These are phyloP conservation scores for Tephrocybe rancida DNA, from an alignment of 768 basidiomycete species.

Conservation along the genomic window DNA sequence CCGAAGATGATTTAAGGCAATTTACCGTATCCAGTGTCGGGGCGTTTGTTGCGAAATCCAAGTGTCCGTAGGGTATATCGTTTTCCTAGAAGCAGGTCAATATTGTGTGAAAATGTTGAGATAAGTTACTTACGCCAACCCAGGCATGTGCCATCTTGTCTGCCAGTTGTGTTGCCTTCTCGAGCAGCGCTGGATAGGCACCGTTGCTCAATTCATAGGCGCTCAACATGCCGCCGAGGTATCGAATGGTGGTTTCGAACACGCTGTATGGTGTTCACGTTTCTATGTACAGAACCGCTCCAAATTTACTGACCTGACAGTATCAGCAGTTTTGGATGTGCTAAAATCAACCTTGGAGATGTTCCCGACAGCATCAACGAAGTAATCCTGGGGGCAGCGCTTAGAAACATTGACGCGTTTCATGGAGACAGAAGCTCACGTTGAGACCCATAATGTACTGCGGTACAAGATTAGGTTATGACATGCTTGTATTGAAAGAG, in stretches of 20 bases:
- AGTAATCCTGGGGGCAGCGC: slow-evolving; percentile 34
- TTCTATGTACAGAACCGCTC: not conserved
- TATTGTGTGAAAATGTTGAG: not conserved
- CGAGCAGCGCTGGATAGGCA: slow-evolving; percentile 47
- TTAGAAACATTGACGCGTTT: not conserved
- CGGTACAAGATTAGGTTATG: not conserved
- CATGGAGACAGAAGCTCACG: slow-evolving; percentile 21
- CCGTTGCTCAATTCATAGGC: slow-evolving; percentile 68
- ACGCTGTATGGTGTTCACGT: slow-evolving; percentile 38
- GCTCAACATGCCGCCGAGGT: slow-evolving; percentile 67
- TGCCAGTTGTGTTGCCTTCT: slow-evolving; percentile 63
- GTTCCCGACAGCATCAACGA: slow-evolving; percentile 47
- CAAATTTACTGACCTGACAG: slow-evolving; percentile 13
- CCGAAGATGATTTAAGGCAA: not conserved
- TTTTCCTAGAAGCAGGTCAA: slow-evolving; percentile 29
- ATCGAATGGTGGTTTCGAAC: slow-evolving; percentile 80
- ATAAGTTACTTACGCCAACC: slow-evolving; percentile 45
- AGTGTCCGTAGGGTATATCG: slow-evolving; percentile 40
- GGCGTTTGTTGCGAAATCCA: slow-evolving; percentile 47
- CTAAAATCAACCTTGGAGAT: slow-evolving; percentile 50
- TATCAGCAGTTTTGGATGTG: slow-evolving; percentile 38
- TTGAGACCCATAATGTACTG: slow-evolving; percentile 53
- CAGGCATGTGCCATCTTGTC: slow-evolving; percentile 67
- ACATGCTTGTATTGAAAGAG: not conserved
- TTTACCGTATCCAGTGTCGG: slow-evolving; percentile 32